Evolutionary conservation across 148 eudicot species (phyloP), one percentile per base, ranked within the genome.

Genomic region (Linanthus parryae): DNA sequence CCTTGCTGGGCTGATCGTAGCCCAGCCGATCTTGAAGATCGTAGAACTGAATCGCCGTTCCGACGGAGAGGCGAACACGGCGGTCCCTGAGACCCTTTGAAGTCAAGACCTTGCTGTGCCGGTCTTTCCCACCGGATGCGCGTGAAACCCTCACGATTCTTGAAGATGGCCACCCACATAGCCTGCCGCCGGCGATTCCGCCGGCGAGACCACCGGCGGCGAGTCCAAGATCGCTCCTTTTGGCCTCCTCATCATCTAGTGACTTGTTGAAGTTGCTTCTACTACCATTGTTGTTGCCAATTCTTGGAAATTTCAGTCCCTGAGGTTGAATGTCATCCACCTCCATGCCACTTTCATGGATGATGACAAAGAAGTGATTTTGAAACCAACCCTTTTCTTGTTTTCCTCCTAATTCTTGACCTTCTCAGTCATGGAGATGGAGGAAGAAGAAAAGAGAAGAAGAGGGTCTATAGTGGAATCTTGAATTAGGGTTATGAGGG

Each of bases 61-160:
- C 57, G 1, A 91, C 97, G 4, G 97, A 91, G 10, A 91, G 67
- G 15, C 97, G 49, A 4, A 91, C 89, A 1, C 97, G 63, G 2
- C 97, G 71, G 63, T 91, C 97, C 2, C 97, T 63, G 0, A 84
- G 78, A 11, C 97, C 97, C 41, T 81, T 79, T 5, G 95, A 82
- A 0, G 97, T 91, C 79, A 63, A 70, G 1, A 91, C 97, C 62
- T 91, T 91, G 70, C 97, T 91, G 64, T 91, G 97, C 2, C 97
- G 57, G 56, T 91, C 97, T 20, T 91, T 91, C 3, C 97, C 97
- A 3, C 97, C 97, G 0, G 89, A 81, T 0, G 94, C 86, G 10
- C 97, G 57, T 1, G 97, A 84, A 64, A 91, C 97, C 86, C 97
- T 78, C 66, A 91, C 88, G 3, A 91, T 91, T 21, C 97, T 66